phyloP scores from a whole-genome alignment of 768 basidiomycete genomes.

The Russula abietina region DNA sequence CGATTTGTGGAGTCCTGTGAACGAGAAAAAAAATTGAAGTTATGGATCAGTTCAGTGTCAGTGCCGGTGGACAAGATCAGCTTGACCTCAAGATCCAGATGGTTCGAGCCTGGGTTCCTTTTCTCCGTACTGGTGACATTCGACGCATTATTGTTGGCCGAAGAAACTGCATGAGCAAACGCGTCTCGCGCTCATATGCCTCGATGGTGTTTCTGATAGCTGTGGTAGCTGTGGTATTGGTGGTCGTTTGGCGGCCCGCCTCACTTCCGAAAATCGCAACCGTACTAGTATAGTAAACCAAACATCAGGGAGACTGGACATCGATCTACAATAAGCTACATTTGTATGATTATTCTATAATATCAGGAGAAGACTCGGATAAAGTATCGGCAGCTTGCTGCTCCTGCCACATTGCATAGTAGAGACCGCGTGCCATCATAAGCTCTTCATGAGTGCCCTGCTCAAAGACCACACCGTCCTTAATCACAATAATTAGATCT shows the following conservation, averaged over 20 bases:
- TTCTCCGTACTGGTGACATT: neutral
- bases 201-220: neutral
- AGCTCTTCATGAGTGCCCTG: too few species aligned
- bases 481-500: conserved; percentile 94
- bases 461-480: too few species aligned
- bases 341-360: conserved; percentile 14
- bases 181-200: conserved; percentile 15
- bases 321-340: neutral
- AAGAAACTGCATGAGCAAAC: too few species aligned
- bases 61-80: neutral
- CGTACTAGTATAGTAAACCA: too few species aligned
- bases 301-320: too few species aligned
- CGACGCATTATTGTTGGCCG: neutral
- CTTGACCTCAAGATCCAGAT: conserved; percentile 4
- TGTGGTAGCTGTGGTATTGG: neutral
- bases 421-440: too few species aligned
- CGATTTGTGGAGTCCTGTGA: neutral
- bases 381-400: conserved; percentile 32
- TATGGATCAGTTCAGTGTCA: neutral
- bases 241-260: conserved; percentile 10
- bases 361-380: conserved; percentile 13
- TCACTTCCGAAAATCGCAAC: neutral
- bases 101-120: neutral
- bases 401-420: too few species aligned
- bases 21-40: neutral